Conservation (phyloP, 768 basidiomycete genomes). For the Chiua virens region DNA sequence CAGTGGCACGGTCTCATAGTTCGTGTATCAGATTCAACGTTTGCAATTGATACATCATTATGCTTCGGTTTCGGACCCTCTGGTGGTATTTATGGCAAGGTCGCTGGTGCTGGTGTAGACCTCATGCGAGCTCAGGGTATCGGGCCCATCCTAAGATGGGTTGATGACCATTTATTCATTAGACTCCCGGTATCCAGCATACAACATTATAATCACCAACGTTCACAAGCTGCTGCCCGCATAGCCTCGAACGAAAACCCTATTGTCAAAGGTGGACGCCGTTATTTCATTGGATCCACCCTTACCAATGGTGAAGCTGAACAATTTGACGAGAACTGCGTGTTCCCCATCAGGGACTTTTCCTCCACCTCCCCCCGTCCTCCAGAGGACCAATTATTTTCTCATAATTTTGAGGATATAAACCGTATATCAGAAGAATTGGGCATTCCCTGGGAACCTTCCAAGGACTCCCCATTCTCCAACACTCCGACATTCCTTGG, state of each 20-base stretch:
- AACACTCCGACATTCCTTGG: constrained; percentile 16
- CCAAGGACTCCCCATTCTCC: constrained; percentile 7
- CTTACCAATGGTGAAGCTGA: no score
- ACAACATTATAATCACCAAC: constrained; percentile 1
- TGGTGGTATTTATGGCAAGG: background rate
- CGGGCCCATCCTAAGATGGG: background rate
- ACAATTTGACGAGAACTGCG: no score
- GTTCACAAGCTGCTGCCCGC: no score
- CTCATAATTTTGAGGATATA: background rate
- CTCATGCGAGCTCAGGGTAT: constrained; percentile 11
- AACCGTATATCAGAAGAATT: background rate
- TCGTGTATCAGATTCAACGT: constrained; percentile 8
- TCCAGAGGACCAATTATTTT: no score
- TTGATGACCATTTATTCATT: constrained; percentile 9
- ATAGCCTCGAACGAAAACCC: no score
- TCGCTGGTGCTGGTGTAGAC: constrained; percentile 1
- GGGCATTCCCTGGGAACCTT: constrained; percentile 3
- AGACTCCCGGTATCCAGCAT: no score
- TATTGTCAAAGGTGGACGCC: no score
- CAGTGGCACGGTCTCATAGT: constrained; percentile 41
- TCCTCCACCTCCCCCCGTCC: no score
- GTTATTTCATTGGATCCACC: no score
- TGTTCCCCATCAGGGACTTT: no score
- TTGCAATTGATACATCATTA: background rate
- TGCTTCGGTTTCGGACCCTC: background rate